Base-by-base conservation (phyloP, 2,329 filamentous ascomycete species). In the Trichoderma pleuroti region DNA sequence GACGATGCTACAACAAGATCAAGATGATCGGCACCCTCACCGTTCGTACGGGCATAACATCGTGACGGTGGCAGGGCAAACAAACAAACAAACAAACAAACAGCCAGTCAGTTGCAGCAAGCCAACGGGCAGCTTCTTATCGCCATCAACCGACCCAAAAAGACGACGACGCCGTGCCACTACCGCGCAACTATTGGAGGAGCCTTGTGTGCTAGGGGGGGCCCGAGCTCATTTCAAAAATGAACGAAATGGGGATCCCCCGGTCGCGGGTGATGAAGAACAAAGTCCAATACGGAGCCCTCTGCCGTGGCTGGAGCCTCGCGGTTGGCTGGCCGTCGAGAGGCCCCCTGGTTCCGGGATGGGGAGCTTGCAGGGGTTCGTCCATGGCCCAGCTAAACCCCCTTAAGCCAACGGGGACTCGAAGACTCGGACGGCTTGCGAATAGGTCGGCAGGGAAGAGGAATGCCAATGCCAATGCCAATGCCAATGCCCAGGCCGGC, bases 201-300 rank as follows among this genome's bases (percentile, higher is more conserved):
- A 28, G 52, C 18, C 18, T 32, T 32, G n/a, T 10, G 26, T 28
- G 54, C 11, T 46, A 68, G 30, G 65, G 64, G 52, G 34, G 54
- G 56, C 28, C 65, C 68, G 32, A 65, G 59, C 68, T 70, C 59
- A 70, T 64, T 57, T 61, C 39, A 57, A 57, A 70, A 70, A 57
- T 34, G 49, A 57, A 63, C 67, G 59, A 69, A 24, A 69, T 62
- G 57, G 60, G 49, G 56, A 69, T 62, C 54, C 54, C 62, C 65
- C 36, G 56, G 34, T 49, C 39, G 62, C 54, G 10, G 16, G 67
- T 21, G 59, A 52, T 21, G 46, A 60, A 65, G 59, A 36, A 64
- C 46, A 49, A 21, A 56, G 36, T n/a, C 60, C 60, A 64, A 36
- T 64, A 21, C 65, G 65, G 65, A 68, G 54, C 65, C 21, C 42